Evolutionary conservation across 169 alveolate species (phyloP), one percentile per base, ranked within the genome.

Genomic region (Cryptosporidium parvum): DNA sequence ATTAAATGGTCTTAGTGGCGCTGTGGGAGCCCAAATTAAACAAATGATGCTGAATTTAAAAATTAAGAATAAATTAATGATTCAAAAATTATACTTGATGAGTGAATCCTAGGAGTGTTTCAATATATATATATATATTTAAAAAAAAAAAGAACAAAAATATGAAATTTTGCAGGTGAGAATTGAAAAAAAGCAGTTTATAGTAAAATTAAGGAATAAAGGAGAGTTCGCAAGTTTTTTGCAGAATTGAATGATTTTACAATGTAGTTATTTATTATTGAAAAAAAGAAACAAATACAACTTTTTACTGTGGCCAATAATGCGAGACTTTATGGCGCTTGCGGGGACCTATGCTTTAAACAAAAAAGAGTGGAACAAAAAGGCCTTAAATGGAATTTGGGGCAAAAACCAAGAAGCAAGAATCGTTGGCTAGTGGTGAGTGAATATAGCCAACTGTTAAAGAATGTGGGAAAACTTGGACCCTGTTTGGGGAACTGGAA

Each of bases 401-500:
- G 39, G 44, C 67, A 5, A 69, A 45, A 35, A 69, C 58, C 29
- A 69, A 42, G 44, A 45, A 45, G 21, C 33, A 72, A 35, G 85
- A 51, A 26, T 33, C 48, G 6, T 29, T 23, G 33, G 69, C 42
- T 14, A 72, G 51, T 21, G 48, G 29, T 35, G 9, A 51, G 48
- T 52, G 48, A 48, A 72, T 5, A 48, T 72, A 14, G 39, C 18
- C 53, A 35, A 39, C 52, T 23, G 16, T 14, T 18, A 21, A 35
- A 72, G 48, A 42, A 80, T 80, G 89, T 80, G 89, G 89, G 89
- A 80, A 31, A 33, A 65, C n/a, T 29, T 80, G 14, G 52, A 80
- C 56, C 89, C 89, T 26, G 75, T 62, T 80, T 80, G 89, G 89
- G 89, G 89, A 45, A 80, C 89, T 23, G 89, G 89, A 18, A 23